A percentile compares a stretch with the other conserved stretches of the same genome.
Conservation (phyloP, 2,329 filamentous ascomycete species). For the Fusarium incarnatum region DNA sequence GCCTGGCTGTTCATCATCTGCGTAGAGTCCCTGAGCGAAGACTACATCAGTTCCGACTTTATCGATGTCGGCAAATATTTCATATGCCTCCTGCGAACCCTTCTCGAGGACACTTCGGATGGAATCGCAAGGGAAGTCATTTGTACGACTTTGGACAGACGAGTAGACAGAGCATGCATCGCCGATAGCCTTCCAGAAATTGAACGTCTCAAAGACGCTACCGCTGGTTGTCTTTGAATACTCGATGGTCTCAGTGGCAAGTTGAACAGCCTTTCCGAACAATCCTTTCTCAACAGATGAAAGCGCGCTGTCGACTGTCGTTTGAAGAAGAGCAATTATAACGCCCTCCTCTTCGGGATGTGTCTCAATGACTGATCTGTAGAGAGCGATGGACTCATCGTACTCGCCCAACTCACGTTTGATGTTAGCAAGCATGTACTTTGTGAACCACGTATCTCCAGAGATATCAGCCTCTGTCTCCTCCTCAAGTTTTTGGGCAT, state of each 20-base stretch:
- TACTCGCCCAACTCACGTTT: conserved; percentile 92
- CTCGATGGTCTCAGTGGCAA: conserved; percentile 75
- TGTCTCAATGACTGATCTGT: conserved; percentile 76
- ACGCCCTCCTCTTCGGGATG: conserved; percentile 86
- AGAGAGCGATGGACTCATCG: conserved; percentile 82
- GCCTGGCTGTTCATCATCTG: conserved; percentile 61
- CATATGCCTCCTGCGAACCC: conserved; percentile 66
- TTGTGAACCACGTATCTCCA: conserved; percentile 90
- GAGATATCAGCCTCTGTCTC: conserved; percentile 61
- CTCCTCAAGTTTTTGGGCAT: conserved; percentile 81
- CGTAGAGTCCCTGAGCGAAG: conserved; percentile 57
- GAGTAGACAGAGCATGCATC: conserved; percentile 90
- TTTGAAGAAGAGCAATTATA: conserved; percentile 87
- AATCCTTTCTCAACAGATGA: conserved; percentile 83
- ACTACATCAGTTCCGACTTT: conserved; percentile 62
- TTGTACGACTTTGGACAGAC: conserved; percentile 75
- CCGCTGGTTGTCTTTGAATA: conserved; percentile 73
- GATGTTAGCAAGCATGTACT: conserved; percentile 96
- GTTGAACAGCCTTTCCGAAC: conserved; percentile 83
- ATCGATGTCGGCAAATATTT: conserved; percentile 76
- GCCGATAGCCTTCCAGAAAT: conserved; percentile 92
- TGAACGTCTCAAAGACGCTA: conserved; percentile 79
- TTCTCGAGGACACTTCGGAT: conserved; percentile 70
- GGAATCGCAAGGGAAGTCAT: conserved; percentile 69
- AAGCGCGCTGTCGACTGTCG: conserved; percentile 83